Percentiles rank a stretch among this genome's conserved stretches.
Evolutionary conservation across 768 basidiomycete genomes (phyloP).

Genomic region (Pleurotus djamor): DNA sequence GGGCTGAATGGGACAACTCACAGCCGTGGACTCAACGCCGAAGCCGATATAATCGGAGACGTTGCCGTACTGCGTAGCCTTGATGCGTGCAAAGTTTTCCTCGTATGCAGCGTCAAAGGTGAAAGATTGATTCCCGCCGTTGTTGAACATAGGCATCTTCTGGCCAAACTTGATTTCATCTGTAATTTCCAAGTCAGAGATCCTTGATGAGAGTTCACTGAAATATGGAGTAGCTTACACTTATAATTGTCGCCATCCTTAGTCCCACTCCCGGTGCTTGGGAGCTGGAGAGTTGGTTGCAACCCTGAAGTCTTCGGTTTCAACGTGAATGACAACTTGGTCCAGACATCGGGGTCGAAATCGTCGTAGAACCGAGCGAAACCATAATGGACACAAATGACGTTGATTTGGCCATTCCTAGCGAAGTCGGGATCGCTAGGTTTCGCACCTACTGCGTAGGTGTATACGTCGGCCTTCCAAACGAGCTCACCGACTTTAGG

Average conservation of each 20-base stretch:
- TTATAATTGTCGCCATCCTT: neutral
- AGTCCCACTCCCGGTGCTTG: neutral
- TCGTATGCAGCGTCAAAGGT: neutral
- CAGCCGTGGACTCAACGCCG: neutral
- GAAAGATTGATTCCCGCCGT: neutral
- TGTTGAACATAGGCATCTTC: neutral
- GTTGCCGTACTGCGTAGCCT: neutral
- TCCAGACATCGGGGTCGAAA: neutral
- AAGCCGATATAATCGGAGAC: neutral
- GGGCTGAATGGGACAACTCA: neutral
- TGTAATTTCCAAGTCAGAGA: neutral
- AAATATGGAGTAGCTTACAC: neutral
- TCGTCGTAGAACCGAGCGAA: neutral
- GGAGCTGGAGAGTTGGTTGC: neutral
- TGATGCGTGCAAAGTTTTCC: neutral
- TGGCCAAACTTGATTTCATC: neutral
- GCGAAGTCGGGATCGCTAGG: neutral
- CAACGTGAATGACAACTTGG: neutral
- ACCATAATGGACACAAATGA: neutral
- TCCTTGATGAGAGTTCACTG: no score
- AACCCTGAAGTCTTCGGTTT: neutral
- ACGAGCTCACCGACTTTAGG: neutral
- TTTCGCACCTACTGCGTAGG: neutral
- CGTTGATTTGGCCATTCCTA: neutral
- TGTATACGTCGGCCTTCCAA: slow-evolving; percentile 1